Conservation (phyloP, 805 yeast species). For the Ogataea methylovora region DNA sequence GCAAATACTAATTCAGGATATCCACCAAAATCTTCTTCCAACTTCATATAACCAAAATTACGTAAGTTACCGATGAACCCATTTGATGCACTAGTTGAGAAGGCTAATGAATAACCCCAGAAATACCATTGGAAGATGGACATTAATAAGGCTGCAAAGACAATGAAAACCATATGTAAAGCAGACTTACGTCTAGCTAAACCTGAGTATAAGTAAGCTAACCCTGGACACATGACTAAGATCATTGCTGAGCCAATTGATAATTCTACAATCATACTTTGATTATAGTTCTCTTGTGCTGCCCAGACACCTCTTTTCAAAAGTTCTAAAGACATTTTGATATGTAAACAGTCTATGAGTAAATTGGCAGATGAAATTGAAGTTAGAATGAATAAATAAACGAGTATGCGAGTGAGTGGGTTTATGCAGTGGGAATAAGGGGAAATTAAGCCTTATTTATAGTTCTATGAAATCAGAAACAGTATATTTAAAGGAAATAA, state of each 20-base stretch:
- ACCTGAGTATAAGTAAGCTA: constrained; percentile 89
- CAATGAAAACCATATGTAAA: constrained; percentile 74
- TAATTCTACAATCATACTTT: constrained; percentile 42
- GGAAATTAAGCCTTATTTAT: not conserved
- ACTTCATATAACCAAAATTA: constrained; percentile 73
- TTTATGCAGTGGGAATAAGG: not conserved
- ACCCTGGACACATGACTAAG: constrained; percentile 90
- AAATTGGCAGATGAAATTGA: not conserved
- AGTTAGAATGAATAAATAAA: not conserved
- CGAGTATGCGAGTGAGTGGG: not conserved
- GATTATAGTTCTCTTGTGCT: constrained; percentile 28
- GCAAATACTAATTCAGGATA: constrained; percentile 86
- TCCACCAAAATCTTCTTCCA: constrained; percentile 31
- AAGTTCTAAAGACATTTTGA: too few relatives aligned
- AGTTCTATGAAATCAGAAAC: too few relatives aligned
- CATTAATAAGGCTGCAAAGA: constrained; percentile 63
- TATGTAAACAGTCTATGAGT: too few relatives aligned
- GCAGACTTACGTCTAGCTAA: constrained; percentile 88
- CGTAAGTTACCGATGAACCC: constrained; percentile 83
- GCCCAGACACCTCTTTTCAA: constrained; percentile 19
- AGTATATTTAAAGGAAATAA: too few relatives aligned
- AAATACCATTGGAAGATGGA: constrained; percentile 91
- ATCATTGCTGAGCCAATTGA: constrained; percentile 63
- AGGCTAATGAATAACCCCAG: constrained; percentile 96
- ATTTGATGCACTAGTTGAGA: constrained; percentile 71